phyloP scores from a whole-genome alignment of 139 green algal species.

The Micractinium conductrix region DNA sequence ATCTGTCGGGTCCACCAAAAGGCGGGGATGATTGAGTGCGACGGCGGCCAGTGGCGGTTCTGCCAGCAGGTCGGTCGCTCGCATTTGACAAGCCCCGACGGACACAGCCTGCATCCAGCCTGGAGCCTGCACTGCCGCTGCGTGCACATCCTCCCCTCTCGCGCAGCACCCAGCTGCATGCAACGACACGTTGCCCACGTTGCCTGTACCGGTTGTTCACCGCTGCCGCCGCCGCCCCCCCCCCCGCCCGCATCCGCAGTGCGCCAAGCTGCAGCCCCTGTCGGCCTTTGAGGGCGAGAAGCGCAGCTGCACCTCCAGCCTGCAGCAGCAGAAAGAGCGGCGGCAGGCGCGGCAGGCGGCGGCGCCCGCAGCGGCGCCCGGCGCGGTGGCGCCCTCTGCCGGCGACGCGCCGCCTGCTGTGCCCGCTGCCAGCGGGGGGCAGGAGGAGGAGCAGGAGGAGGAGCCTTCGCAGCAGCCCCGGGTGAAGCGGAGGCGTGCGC shows the following conservation, averaged over 20 bases:
- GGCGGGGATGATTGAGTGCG: not conserved
- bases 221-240: not conserved
- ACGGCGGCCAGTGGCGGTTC: not conserved
- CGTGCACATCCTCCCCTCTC: too few species aligned
- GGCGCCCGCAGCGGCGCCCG: not conserved
- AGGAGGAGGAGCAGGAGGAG: not conserved
- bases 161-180: too few species aligned
- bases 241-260: not conserved
- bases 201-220: not conserved
- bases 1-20: not conserved
- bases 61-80: slow-evolving; percentile 12
- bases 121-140: too few species aligned
- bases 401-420: not conserved
- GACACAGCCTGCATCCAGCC: too few species aligned
- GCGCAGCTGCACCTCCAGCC: slow-evolving; percentile 1
- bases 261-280: slow-evolving; percentile 3
- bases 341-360: not conserved
- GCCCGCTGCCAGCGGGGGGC: not conserved
- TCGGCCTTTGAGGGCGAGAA: not conserved
- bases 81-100: too few species aligned
- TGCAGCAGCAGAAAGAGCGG: not conserved
- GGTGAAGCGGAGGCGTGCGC: not conserved
- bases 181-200: not conserved
- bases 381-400: not conserved
- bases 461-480: not conserved